These are phyloP conservation scores for Brassica nigra DNA, from an alignment of 345 rosid species.

Conservation along the genomic window DNA sequence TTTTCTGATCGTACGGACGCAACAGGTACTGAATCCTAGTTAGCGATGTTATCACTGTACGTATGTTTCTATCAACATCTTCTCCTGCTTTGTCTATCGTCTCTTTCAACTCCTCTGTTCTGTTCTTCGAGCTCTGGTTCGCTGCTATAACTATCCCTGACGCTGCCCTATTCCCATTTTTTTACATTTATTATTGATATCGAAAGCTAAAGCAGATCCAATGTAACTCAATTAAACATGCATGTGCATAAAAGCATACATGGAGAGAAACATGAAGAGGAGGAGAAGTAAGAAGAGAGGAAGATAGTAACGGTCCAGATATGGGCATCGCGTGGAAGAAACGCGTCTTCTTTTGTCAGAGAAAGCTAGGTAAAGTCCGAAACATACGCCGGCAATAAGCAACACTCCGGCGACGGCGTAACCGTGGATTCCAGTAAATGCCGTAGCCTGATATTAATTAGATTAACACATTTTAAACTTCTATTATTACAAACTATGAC, in stretches of 20 bases:
- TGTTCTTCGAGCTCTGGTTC: conserved; percentile 44
- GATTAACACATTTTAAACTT: neutral
- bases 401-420: conserved; percentile 58
- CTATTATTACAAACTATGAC: neutral
- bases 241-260: conserved; percentile 47
- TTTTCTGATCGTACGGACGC: conserved; percentile 48
- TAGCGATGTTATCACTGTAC: conserved; percentile 4
- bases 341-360: conserved; percentile 32
- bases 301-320: conserved; percentile 37
- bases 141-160: conserved; percentile 50
- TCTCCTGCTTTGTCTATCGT: conserved; percentile 49
- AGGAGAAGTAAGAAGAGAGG: conserved; percentile 44
- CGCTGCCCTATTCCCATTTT: conserved; percentile 42
- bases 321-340: conserved; percentile 21
- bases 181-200: neutral
- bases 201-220: neutral
- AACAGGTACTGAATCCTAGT: neutral
- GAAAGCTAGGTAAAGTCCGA: conserved; percentile 44
- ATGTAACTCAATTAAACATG: neutral
- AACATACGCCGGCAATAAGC: conserved; percentile 52
- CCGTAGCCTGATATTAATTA: conserved; percentile 55
- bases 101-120: conserved; percentile 47
- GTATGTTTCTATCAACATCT: conserved; percentile 31
- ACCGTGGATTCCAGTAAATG: conserved; percentile 75
- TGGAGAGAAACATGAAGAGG: conserved; percentile 50